A percentile compares a stretch with the other conserved stretches of the same genome.
Conservation (phyloP, 129 eudicot species). For the Escallonia rubra region DNA sequence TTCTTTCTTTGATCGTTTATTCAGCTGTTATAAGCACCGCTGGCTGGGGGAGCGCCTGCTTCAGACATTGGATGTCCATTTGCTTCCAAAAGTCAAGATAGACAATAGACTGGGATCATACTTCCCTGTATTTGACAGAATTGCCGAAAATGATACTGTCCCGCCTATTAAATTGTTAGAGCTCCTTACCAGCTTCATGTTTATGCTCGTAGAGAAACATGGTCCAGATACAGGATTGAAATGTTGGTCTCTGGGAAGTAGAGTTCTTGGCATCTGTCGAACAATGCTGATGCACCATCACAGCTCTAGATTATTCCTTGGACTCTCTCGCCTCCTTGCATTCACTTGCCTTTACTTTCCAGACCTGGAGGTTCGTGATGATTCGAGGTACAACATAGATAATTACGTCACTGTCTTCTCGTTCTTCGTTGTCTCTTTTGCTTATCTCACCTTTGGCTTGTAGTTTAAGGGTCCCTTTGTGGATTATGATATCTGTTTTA, state of each 20-base stretch:
- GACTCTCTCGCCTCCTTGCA: conserved; percentile 77
- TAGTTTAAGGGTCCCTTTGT: background rate
- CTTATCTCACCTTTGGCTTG: background rate
- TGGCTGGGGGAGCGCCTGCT: conserved; percentile 76
- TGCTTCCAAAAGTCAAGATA: conserved; percentile 69
- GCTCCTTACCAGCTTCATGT: conserved; percentile 55
- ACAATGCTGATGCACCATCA: conserved; percentile 85
- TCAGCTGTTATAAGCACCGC: conserved; percentile 63
- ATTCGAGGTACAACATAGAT: conserved; percentile 60
- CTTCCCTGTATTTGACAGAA: conserved; percentile 78
- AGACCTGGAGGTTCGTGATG: conserved; percentile 92
- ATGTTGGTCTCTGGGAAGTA: conserved; percentile 92
- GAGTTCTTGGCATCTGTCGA: conserved; percentile 81
- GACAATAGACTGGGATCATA: conserved; percentile 67
- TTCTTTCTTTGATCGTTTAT: conserved; percentile 64
- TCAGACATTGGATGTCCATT: conserved; percentile 57
- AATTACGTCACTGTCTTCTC: background rate
- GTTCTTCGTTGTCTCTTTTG: background rate
- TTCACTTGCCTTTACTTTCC: conserved; percentile 74
- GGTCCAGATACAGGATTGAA: conserved; percentile 77
- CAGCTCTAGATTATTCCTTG: conserved; percentile 69
- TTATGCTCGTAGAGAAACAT: conserved; percentile 59
- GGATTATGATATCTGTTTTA: background rate
- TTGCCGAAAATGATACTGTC: conserved; percentile 67
- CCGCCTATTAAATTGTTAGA: conserved; percentile 73